A percentile compares a stretch with the other conserved stretches of the same genome.
phyloP scores from a whole-genome alignment of 805 yeast genomes.

The Yamadazyma sp. region DNA sequence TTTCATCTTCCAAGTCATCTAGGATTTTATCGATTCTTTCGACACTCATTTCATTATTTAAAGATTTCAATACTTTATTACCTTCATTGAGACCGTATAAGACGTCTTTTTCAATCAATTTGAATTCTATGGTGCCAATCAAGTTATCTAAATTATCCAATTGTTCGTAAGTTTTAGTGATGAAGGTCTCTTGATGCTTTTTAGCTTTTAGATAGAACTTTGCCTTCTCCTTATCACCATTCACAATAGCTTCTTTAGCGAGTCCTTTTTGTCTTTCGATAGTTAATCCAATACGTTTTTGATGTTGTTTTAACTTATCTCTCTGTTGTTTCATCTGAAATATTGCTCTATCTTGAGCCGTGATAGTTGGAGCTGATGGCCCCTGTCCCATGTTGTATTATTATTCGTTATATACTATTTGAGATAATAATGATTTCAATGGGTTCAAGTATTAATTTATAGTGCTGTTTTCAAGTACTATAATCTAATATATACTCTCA shows the following conservation, averaged over 20 bases:
- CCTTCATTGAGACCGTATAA: conserved; percentile 79
- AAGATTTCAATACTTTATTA: conserved; percentile 65
- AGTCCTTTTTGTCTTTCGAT: conserved; percentile 59
- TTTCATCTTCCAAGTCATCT: conserved; percentile 83
- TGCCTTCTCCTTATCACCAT: conserved; percentile 58
- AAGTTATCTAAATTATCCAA: conserved; percentile 75
- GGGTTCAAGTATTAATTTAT: too few species aligned
- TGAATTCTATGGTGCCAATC: conserved; percentile 81
- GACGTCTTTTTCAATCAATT: conserved; percentile 83
- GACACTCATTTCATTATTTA: conserved; percentile 75
- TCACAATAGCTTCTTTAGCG: conserved; percentile 53
- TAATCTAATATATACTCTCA: too few species aligned
- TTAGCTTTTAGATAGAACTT: conserved; percentile 68
- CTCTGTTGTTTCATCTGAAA: conserved; percentile 84
- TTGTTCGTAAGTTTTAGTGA: conserved; percentile 72
- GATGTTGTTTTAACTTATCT: conserved; percentile 77
- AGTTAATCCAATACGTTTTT: conserved; percentile 52
- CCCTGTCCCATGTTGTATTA: conserved; percentile 45
- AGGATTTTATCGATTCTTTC: conserved; percentile 77
- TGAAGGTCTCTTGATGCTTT: conserved; percentile 76
- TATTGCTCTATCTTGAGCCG: conserved; percentile 82
- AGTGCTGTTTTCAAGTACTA: too few species aligned
- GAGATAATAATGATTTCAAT: too few species aligned
- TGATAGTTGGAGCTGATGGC: conserved; percentile 54
- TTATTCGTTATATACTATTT: too few species aligned